phyloP scores from a whole-genome alignment of 768 basidiomycete genomes.

The Phylloporus arenicola region DNA sequence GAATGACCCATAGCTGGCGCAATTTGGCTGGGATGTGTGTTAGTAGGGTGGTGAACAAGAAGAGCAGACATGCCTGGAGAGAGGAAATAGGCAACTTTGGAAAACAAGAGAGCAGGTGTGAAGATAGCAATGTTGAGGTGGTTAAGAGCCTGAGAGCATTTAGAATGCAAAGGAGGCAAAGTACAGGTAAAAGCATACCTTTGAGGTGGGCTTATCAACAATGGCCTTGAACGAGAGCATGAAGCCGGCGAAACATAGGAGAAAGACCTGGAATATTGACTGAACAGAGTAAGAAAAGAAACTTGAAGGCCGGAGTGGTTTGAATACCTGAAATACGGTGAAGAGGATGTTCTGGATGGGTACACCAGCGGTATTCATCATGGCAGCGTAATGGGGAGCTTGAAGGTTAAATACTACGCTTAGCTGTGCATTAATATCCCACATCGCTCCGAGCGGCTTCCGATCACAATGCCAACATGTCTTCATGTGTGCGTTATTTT shows the following conservation, averaged over 20 bases:
- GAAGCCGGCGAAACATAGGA: constrained; percentile 81
- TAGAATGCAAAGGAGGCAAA: not conserved
- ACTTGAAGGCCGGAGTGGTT: no score
- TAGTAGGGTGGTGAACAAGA: not conserved
- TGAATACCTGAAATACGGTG: constrained; percentile 28
- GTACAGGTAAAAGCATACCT: constrained; percentile 39
- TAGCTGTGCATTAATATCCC: not conserved
- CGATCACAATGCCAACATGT: not conserved
- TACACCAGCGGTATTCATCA: not conserved
- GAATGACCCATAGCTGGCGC: constrained; percentile 78
- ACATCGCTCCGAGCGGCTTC: not conserved
- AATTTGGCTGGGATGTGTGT: constrained; percentile 53
- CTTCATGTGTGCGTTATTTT: not conserved
- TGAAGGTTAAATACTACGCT: not conserved
- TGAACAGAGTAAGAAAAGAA: constrained; percentile 22
- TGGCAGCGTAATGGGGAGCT: no score
- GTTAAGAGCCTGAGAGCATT: constrained; percentile 56
- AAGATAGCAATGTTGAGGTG: constrained; percentile 85
- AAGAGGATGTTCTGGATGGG: constrained; percentile 17
- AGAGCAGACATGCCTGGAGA: constrained; percentile 53
- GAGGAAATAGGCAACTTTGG: constrained; percentile 91
- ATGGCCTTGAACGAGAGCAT: constrained; percentile 73
- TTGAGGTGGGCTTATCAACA: constrained; percentile 85
- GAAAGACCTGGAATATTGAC: constrained; percentile 87
- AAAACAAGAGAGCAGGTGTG: constrained; percentile 83